phyloP scores from a whole-genome alignment of 1,139 yeast genomes.

The Candida sojae region DNA sequence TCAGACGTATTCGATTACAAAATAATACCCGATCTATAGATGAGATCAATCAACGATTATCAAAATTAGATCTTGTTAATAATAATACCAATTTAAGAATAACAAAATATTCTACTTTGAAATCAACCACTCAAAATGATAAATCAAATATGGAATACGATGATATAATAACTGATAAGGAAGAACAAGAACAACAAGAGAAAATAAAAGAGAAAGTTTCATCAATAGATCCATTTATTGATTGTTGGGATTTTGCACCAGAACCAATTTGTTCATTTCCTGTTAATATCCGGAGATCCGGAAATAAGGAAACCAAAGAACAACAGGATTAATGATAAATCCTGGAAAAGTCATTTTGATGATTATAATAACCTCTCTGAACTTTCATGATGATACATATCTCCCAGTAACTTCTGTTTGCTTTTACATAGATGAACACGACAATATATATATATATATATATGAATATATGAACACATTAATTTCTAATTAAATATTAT shows the following conservation, averaged over 20 bases:
- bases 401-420: not conserved
- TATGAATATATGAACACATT: too few relatives aligned
- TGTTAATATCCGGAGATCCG: not conserved
- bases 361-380: not conserved
- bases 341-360: not conserved
- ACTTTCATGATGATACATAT: not conserved
- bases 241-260: conserved; percentile 3
- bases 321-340: not conserved
- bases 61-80: not conserved
- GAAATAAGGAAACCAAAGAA: not conserved
- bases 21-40: not conserved
- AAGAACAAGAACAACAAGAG: not conserved
- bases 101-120: not conserved
- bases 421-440: too few relatives aligned
- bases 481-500: too few relatives aligned
- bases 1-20: not conserved
- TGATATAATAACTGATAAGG: not conserved
- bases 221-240: not conserved
- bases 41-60: conserved; percentile 1
- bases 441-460: too few relatives aligned
- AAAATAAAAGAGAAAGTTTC: not conserved
- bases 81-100: not conserved
- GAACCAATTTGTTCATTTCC: conserved; percentile 4
- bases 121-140: not conserved
- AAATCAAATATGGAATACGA: too few relatives aligned